Base-by-base conservation (phyloP, 164 flowering plant species). In the Pachysandra terminalis region DNA sequence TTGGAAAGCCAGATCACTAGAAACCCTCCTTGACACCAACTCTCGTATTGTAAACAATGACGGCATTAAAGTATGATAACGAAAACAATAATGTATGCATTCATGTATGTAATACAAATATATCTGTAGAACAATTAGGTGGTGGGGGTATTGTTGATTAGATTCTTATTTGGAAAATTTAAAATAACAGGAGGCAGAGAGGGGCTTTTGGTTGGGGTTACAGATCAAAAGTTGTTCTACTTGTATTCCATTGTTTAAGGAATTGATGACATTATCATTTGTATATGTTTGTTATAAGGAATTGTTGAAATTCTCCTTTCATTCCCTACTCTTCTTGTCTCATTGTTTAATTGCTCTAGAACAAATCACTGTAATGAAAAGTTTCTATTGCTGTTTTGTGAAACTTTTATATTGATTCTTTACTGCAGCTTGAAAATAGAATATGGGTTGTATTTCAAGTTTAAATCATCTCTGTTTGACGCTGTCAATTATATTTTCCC, bases 1-100 rank as follows among this genome's bases (percentile, higher is more conserved):
- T 81, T 73, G 91, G 71, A 86, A 89, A 79, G 82, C 78, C 51
- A 81, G 81, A 75, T 91, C 97, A 41, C 74, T 91, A 5, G 91
- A 85, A 81, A 82, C 71, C 67, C 87, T 91, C 41, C 84, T 90
- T 56, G 92, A 82, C 71, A 73, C 83, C 77, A 78, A 81, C 64
- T 55, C 86, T 59, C 78, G 68, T 24, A 37, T 66, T 52, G 48
- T 67, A 62, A 77, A 72, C 54, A 63, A 70, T 51, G 74, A 70
- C 49, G 81, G 40, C 56, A 74, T 78, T 28, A 68, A 68, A 68
- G 81, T 71, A 60, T 78, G 73, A 63, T 55, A 24, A 66, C 52
- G 28, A n/a, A n/a, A n/a, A 63, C 32, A 57, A 63, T 64, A 26
- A 62, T 63, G 40, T 35, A 61, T 56, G 54, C n/a, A 56, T 48